These are phyloP conservation scores for Bruguiera gymnorhiza DNA, from an alignment of 345 rosid genomes.

Conservation along the genomic window DNA sequence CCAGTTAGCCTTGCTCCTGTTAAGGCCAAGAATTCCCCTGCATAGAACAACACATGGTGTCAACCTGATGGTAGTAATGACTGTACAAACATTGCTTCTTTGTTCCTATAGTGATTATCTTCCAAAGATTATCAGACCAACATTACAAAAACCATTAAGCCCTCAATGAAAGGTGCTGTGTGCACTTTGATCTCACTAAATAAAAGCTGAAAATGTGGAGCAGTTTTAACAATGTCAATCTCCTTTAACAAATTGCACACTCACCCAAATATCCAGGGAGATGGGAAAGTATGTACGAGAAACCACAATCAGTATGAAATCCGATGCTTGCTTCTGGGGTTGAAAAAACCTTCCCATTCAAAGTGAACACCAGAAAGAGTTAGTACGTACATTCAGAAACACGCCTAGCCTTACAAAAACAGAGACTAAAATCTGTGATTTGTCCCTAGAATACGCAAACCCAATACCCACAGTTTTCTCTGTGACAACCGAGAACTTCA, in stretches of 20 bases:
- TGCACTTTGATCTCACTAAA: not conserved
- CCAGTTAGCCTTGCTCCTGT: slow-evolving; percentile 85
- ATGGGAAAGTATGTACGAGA: slow-evolving; percentile 79
- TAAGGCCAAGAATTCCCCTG: slow-evolving; percentile 89
- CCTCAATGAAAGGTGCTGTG: not conserved
- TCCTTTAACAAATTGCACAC: slow-evolving; percentile 16
- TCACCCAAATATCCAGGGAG: slow-evolving; percentile 87
- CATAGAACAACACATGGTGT: slow-evolving; percentile 8
- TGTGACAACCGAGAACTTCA: slow-evolving; percentile 90
- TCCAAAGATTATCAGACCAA: not conserved
- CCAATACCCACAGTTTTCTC: slow-evolving; percentile 73
- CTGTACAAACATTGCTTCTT: not conserved
- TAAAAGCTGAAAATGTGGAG: not conserved
- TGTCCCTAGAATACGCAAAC: slow-evolving; percentile 2
- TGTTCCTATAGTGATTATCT: no score
- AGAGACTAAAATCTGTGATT: not conserved
- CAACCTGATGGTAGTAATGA: not conserved
- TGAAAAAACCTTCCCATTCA: slow-evolving; percentile 58
- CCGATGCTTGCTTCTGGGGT: slow-evolving; percentile 97
- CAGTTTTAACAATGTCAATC: not conserved
- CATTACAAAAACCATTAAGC: no score
- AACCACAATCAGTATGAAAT: slow-evolving; percentile 88
- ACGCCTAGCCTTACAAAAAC: not conserved
- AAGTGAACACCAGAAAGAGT: slow-evolving; percentile 1
- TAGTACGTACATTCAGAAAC: not conserved